Evolutionary conservation across 495 filamentous ascomycete species (phyloP), one percentile per base, ranked within the genome.

Genomic region (Pseudevernia furfuracea): DNA sequence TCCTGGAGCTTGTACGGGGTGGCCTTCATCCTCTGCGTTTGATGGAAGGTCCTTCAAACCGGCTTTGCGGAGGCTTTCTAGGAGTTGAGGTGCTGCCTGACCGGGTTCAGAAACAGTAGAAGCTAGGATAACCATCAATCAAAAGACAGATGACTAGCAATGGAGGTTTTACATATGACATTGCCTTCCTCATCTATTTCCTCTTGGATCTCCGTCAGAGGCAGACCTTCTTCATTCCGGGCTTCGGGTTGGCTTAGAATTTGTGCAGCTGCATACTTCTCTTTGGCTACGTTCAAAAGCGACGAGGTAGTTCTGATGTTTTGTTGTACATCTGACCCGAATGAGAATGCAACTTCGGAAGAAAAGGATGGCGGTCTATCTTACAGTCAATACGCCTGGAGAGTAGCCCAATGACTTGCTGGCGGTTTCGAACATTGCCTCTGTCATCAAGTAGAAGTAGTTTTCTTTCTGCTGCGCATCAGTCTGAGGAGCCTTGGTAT

Each of bases 181-280:
- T 96, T 93, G 23, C 85, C 94, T 23, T 96, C 86, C 25, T 96
- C 93, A 72, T 98, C 94, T 55, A 98, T 78, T 75, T 96, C 87
- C 74, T 98, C 93, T 49, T 86, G 75, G 65, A 98, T 97, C 60
- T 97, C 93, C 28, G 85, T 89, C 60, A 96, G 80, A 4, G 91
- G 88, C 55, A 92, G 72, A 64, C 86, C 74, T 41, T 87, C 87
- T 62, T 89, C 87, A 44, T 82, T 82, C 28, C 74, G 79, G 25
- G 71, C 59, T 32, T 76, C 77, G 21, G 74, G 74, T 32, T 70
- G 67, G 34, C 66, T 67, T 23, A 75, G 43, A 7, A 74, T 66
- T 52, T 80, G 70, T 28, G 84, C 66, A 6, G 81, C 81, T 9
- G 81, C 79, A 17, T 93, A 75, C 68, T 86, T 86, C 62, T 88